Conservation (phyloP, 768 basidiomycete species). For the Paxillus ammoniavirescens region DNA sequence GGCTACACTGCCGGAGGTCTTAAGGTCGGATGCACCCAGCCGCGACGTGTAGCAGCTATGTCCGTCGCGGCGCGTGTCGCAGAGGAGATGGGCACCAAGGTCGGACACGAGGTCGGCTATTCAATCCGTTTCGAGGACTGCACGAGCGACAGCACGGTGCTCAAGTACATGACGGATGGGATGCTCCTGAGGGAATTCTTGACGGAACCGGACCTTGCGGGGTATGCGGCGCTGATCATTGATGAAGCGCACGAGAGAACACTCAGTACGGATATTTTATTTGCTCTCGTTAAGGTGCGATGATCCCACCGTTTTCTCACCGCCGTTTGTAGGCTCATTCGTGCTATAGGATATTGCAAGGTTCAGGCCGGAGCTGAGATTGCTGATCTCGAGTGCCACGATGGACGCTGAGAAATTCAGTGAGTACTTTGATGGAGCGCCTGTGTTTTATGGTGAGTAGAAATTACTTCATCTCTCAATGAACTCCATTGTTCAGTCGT, state of each 20-base stretch:
- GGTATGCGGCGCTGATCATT: slow-evolving; percentile 93
- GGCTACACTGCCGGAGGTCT: slow-evolving; percentile 87
- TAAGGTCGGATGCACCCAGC: slow-evolving; percentile 91
- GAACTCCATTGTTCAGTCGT: slow-evolving; percentile 5
- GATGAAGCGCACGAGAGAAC: slow-evolving; percentile 99
- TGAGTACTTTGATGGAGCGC: slow-evolving; percentile 95
- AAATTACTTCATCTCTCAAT: neutral
- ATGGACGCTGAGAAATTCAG: slow-evolving; percentile 98
- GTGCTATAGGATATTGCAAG: slow-evolving; percentile 83
- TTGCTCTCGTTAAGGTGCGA: slow-evolving; percentile 97
- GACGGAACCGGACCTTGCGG: slow-evolving; percentile 95
- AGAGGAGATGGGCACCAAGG: slow-evolving; percentile 96
- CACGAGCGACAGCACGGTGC: slow-evolving; percentile 96
- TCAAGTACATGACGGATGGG: slow-evolving; percentile 99
- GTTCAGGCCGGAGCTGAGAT: slow-evolving; percentile 89
- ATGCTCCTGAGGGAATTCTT: slow-evolving; percentile 97
- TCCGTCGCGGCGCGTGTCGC: slow-evolving; percentile 98
- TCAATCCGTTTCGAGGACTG: slow-evolving; percentile 99
- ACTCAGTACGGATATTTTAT: slow-evolving; percentile 96
- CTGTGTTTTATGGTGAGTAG: slow-evolving; percentile 83
- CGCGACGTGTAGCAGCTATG: slow-evolving; percentile 98
- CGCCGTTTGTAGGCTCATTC: slow-evolving; percentile 23
- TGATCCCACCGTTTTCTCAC: slow-evolving; percentile 2
- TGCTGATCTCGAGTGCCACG: slow-evolving; percentile 95
- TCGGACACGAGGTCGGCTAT: slow-evolving; percentile 99